These are phyloP conservation scores for Ceratocystis harringtonii DNA, from an alignment of 2,329 filamentous ascomycete genomes.

Conservation along the genomic window DNA sequence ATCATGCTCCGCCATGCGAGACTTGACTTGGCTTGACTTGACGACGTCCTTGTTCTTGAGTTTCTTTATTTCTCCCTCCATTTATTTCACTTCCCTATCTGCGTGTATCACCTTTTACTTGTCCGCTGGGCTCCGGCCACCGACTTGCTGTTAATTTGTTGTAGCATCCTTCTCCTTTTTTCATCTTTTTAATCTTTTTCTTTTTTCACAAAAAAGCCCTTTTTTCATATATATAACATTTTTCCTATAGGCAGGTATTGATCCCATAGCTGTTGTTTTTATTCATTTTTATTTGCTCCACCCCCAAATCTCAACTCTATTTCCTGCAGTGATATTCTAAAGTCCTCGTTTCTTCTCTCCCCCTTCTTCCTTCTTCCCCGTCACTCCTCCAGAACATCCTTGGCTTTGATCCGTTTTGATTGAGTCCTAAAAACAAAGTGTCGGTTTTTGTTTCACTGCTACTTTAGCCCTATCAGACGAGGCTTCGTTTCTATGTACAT, in stretches of 20 bases:
- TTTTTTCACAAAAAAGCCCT: neutral
- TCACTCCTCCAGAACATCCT: conserved; percentile 4
- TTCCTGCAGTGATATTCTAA: conserved; percentile 3
- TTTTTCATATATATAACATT: too few species aligned
- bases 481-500: neutral
- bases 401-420: conserved; percentile 2
- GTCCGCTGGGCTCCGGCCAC: neutral
- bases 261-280: neutral
- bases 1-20: neutral
- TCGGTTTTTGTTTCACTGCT: conserved; percentile 7
- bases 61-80: neutral
- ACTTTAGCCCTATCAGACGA: conserved; percentile 1
- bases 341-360: neutral
- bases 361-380: neutral
- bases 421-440: neutral
- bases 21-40: neutral
- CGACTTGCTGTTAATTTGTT: neutral
- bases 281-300: neutral
- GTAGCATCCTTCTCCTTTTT: neutral
- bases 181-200: neutral
- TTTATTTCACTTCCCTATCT: neutral
- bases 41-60: neutral
- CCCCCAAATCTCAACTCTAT: conserved; percentile 4
- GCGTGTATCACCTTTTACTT: neutral
- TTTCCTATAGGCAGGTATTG: too few species aligned